Conservation (phyloP, 2,329 filamentous ascomycete genomes). For the Trichoderma afroharzianum region DNA sequence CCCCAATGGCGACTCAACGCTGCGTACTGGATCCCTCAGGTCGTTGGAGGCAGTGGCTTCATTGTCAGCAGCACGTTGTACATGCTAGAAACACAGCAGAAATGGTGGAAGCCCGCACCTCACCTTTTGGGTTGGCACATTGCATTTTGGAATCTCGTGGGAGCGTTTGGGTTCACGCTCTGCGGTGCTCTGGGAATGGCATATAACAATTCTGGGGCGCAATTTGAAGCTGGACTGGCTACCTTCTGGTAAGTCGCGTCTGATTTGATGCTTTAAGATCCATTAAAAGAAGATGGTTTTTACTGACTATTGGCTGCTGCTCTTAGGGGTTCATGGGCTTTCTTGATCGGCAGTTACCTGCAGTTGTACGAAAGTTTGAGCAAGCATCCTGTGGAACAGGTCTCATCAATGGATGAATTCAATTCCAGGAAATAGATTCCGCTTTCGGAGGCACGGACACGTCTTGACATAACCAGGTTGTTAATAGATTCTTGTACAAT, state of each 20-base stretch:
- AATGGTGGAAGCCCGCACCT: slow-evolving; percentile 58
- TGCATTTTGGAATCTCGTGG: slow-evolving; percentile 62
- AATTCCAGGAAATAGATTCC: neutral
- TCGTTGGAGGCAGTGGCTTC: slow-evolving; percentile 60
- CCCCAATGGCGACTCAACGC: slow-evolving; percentile 48
- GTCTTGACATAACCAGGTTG: neutral
- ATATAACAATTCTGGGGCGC: slow-evolving; percentile 25
- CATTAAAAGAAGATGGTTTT: slow-evolving; percentile 24
- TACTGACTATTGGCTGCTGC: slow-evolving; percentile 42
- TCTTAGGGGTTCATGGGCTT: slow-evolving; percentile 48
- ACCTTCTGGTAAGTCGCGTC: slow-evolving; percentile 30
- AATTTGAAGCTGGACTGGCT: slow-evolving; percentile 20
- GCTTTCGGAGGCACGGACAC: neutral
- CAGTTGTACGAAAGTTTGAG: slow-evolving; percentile 22
- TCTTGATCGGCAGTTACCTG: slow-evolving; percentile 31
- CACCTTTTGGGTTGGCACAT: slow-evolving; percentile 63
- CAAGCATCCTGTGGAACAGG: slow-evolving; percentile 20
- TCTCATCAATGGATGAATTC: neutral
- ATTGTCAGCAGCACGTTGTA: slow-evolving; percentile 56
- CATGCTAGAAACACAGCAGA: slow-evolving; percentile 63
- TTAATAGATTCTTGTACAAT: neutral
- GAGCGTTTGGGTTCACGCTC: slow-evolving; percentile 59
- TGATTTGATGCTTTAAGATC: neutral
- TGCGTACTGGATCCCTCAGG: slow-evolving; percentile 57
- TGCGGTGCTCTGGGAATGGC: slow-evolving; percentile 50